Evolutionary conservation across 805 yeast genomes (phyloP).

Genomic region (Pichia cabralensis): DNA sequence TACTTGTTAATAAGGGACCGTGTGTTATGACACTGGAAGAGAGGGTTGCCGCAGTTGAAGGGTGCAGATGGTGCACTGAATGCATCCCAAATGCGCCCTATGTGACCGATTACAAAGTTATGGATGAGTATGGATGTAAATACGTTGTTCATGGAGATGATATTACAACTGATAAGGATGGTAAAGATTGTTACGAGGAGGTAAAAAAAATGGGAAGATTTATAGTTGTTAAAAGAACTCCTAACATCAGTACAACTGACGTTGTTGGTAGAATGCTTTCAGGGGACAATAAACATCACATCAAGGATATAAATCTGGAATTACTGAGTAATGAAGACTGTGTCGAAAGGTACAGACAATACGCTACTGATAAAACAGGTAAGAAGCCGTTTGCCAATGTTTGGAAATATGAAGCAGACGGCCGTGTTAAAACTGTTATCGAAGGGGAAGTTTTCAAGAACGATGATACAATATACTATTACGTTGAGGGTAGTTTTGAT

Average conservation of each 20-base stretch:
- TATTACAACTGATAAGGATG: constrained; percentile 91
- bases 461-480: too few species aligned
- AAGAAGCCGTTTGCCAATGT: constrained; percentile 49
- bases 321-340: neutral
- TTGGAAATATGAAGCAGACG: constrained; percentile 28
- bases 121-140: constrained; percentile 66
- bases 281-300: constrained; percentile 50
- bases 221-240: constrained; percentile 86
- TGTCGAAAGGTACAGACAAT: constrained; percentile 35
- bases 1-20: constrained; percentile 76
- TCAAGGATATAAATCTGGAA: constrained; percentile 24
- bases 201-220: constrained; percentile 83
- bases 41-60: constrained; percentile 73
- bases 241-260: constrained; percentile 91
- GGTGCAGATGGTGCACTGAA: constrained; percentile 79
- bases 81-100: constrained; percentile 80
- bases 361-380: constrained; percentile 61
- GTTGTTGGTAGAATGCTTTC: constrained; percentile 81
- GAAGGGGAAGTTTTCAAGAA: too few species aligned
- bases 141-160: constrained; percentile 99
- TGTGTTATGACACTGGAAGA: constrained; percentile 84
- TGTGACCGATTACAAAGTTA: constrained; percentile 75
- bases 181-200: constrained; percentile 81
- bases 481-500: constrained; percentile 82
- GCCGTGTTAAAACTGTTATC: constrained; percentile 11